Percentiles rank a stretch among this genome's conserved stretches.
phyloP scores from a whole-genome alignment of 2,329 filamentous ascomycete genomes.

The Fusarium agapanthi region DNA sequence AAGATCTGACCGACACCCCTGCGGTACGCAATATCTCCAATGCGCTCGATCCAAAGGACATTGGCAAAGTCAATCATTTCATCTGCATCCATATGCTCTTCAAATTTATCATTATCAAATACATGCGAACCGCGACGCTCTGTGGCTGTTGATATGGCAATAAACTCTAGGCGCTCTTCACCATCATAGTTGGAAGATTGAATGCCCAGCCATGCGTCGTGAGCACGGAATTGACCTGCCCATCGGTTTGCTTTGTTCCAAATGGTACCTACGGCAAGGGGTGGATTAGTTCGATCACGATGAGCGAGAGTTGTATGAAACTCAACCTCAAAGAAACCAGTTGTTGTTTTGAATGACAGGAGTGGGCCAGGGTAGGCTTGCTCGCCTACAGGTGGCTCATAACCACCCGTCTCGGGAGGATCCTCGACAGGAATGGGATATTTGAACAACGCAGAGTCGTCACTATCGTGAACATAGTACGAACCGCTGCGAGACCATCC shows the following conservation, averaged over 20 bases:
- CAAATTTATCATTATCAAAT: conserved; percentile 51
- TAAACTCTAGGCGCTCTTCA: conserved; percentile 55
- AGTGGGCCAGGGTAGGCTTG: conserved; percentile 49
- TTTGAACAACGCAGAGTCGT: conserved; percentile 50
- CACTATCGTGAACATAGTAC: conserved; percentile 53
- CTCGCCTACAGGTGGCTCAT: conserved; percentile 45
- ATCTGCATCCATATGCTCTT: conserved; percentile 53
- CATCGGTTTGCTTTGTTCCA: conserved; percentile 49
- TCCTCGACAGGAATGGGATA: conserved; percentile 55
- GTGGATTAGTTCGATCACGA: conserved; percentile 49
- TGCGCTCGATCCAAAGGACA: conserved; percentile 57
- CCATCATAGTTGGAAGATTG: conserved; percentile 58
- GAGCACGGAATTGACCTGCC: conserved; percentile 55
- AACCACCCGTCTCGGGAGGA: conserved; percentile 41
- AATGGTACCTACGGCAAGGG: conserved; percentile 55
- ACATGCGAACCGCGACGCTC: conserved; percentile 54
- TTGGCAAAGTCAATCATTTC: conserved; percentile 57
- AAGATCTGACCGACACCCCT: conserved; percentile 55
- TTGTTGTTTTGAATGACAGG: conserved; percentile 52
- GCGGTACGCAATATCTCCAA: conserved; percentile 53
- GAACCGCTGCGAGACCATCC: conserved; percentile 52
- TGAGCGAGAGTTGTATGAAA: conserved; percentile 49
- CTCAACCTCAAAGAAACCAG: conserved; percentile 53
- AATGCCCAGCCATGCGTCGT: conserved; percentile 56
- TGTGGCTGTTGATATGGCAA: conserved; percentile 52